Conservation (phyloP, 352 stramenopile species). For the Phytophthora cactorum region DNA sequence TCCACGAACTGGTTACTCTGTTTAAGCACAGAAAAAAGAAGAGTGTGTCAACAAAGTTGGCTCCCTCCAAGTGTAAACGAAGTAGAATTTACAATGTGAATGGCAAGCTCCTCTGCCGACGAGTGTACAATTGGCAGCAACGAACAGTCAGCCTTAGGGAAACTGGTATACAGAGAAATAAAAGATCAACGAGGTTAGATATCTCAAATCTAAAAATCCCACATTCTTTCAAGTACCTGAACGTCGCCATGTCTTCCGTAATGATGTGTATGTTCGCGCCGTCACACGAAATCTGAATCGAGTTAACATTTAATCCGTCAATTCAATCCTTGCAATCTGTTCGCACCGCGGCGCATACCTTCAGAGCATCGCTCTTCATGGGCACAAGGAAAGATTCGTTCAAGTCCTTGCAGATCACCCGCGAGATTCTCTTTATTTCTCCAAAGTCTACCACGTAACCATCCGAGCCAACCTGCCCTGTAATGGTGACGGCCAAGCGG, state of each 20-base stretch:
- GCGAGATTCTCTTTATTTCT: slow-evolving; percentile 95
- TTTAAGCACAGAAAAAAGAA: not conserved
- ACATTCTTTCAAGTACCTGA: slow-evolving; percentile 56
- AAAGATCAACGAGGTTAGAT: not conserved
- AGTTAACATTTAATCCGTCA: not conserved
- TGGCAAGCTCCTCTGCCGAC: slow-evolving; percentile 95
- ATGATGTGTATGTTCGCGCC: slow-evolving; percentile 83
- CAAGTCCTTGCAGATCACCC: slow-evolving; percentile 94
- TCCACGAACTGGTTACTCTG: slow-evolving; percentile 85
- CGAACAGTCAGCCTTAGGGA: slow-evolving; percentile 94
- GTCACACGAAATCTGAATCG: slow-evolving; percentile 76
- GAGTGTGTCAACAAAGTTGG: not conserved
- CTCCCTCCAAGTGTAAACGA: not conserved
- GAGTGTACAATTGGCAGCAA: slow-evolving; percentile 97
- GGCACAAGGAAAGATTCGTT: slow-evolving; percentile 98
- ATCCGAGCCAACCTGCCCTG: slow-evolving; percentile 84
- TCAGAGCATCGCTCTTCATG: slow-evolving; percentile 92
- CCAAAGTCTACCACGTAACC: slow-evolving; percentile 98
- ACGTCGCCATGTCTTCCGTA: slow-evolving; percentile 95
- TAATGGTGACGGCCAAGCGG: slow-evolving; percentile 90
- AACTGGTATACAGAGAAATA: slow-evolving; percentile 43
- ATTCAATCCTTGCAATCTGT: not conserved
- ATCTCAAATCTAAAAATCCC: not conserved
- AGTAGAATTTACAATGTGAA: slow-evolving; percentile 88
- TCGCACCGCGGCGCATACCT: slow-evolving; percentile 35